Conservation (phyloP, 306 rosid genomes). For the Lupinus albus region DNA sequence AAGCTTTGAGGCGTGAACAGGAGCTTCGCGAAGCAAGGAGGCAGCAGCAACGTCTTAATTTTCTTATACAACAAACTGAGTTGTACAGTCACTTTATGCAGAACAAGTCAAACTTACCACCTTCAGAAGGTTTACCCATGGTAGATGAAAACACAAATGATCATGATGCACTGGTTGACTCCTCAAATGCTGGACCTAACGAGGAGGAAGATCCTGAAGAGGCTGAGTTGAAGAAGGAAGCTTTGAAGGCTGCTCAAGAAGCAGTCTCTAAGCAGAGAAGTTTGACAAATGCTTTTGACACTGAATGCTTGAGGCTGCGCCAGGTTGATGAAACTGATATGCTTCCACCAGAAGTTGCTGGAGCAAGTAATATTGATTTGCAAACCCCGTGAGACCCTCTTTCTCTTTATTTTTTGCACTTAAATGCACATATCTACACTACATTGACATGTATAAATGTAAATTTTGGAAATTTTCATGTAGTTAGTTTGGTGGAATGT, state of each 20-base stretch:
- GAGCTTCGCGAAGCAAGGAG: slow-evolving; percentile 98
- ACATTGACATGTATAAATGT: slow-evolving; percentile 7
- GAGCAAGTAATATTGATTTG: slow-evolving; percentile 93
- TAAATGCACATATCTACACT: slow-evolving; percentile 4
- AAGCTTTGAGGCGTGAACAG: slow-evolving; percentile 92
- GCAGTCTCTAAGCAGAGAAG: slow-evolving; percentile 92
- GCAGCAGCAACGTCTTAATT: slow-evolving; percentile 96
- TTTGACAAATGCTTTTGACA: slow-evolving; percentile 83
- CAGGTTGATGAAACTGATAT: slow-evolving; percentile 73
- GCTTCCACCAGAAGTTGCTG: slow-evolving; percentile 73
- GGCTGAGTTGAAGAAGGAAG: slow-evolving; percentile 88
- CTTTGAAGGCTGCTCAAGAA: slow-evolving; percentile 96
- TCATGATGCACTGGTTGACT: slow-evolving; percentile 52
- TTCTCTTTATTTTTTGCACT: neutral
- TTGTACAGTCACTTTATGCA: slow-evolving; percentile 98
- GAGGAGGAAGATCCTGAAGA: slow-evolving; percentile 91
- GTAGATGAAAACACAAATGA: slow-evolving; percentile 58
- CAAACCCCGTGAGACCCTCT: slow-evolving; percentile 77
- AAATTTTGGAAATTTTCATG: slow-evolving; percentile 10
- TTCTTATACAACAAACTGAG: slow-evolving; percentile 98
- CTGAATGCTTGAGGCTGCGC: slow-evolving; percentile 80
- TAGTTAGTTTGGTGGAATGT: slow-evolving; percentile 33
- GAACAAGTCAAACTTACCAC: slow-evolving; percentile 77
- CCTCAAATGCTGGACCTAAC: slow-evolving; percentile 50
- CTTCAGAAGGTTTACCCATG: slow-evolving; percentile 62